These are phyloP conservation scores for Davidsoniella eucalypti DNA, from an alignment of 2,329 filamentous ascomycete genomes.

Conservation along the genomic window DNA sequence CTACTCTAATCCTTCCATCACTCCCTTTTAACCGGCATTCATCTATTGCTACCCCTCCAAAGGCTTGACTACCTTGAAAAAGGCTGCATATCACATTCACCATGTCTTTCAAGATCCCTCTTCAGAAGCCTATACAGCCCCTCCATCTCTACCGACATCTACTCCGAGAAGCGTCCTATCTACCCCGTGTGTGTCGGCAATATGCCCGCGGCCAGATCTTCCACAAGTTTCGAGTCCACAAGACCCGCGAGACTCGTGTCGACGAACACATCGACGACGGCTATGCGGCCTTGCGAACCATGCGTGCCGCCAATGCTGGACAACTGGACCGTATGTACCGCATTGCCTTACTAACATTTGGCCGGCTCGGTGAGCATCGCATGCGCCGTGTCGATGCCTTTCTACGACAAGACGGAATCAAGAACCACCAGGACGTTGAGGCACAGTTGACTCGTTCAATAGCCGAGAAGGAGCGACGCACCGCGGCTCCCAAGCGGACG, in stretches of 20 bases:
- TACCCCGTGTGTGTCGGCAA: conserved; percentile 33
- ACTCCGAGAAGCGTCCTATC: conserved; percentile 43
- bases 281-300: conserved; percentile 25
- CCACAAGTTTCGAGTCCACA: conserved; percentile 29
- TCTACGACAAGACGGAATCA: conserved; percentile 22
- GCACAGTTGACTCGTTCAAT: conserved; percentile 14
- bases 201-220: conserved; percentile 28
- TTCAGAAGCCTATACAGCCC: conserved; percentile 17
- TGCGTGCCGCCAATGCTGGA: conserved; percentile 38
- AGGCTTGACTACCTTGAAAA: too few species aligned
- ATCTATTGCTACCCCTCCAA: not conserved
- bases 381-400: conserved; percentile 30
- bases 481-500: conserved; percentile 8
- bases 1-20: too few species aligned
- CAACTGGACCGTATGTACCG: conserved; percentile 28
- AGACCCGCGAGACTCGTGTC: conserved; percentile 17
- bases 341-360: conserved; percentile 35
- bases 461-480: not conserved
- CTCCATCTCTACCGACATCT: conserved; percentile 40
- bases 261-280: conserved; percentile 25
- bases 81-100: not conserved
- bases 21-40: too few species aligned
- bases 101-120: conserved; percentile 18
- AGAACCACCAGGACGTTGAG: conserved; percentile 26
- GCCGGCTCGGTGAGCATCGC: conserved; percentile 33